A percentile compares a stretch with the other conserved stretches of the same genome.
These are phyloP conservation scores for Lagenidium sp. DNA, from an alignment of 352 stramenopile genomes.

Conservation along the genomic window DNA sequence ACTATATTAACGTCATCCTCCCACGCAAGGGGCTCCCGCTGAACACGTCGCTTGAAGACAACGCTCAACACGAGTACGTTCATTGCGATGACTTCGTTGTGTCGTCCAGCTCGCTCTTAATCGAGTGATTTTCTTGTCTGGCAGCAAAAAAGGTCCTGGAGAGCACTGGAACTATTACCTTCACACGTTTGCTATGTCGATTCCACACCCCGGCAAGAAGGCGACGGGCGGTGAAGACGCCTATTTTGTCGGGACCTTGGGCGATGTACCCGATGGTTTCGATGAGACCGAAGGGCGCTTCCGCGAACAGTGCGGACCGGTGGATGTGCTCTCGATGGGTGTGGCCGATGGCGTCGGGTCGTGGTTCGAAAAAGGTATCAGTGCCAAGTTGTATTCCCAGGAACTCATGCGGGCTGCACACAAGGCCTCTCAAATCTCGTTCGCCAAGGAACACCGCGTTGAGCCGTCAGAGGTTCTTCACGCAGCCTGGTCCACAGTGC, in stretches of 20 bases:
- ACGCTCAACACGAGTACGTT: conserved; percentile 18
- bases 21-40: conserved; percentile 68
- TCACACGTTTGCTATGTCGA: conserved; percentile 65
- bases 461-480: conserved; percentile 59
- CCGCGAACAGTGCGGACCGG: conserved; percentile 34
- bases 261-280: conserved; percentile 12
- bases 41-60: conserved; percentile 44
- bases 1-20: conserved; percentile 85
- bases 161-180: conserved; percentile 53
- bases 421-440: conserved; percentile 48
- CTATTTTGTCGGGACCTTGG: conserved; percentile 85
- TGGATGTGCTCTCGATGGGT: conserved; percentile 86
- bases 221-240: conserved; percentile 87
- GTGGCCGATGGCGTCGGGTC: conserved; percentile 94
- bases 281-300: conserved; percentile 20
- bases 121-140: no score
- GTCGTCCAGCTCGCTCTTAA: no score
- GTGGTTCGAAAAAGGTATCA: conserved; percentile 93
- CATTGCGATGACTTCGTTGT: no score
- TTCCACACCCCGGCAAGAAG: conserved; percentile 68
- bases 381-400: conserved; percentile 52
- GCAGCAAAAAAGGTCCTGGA: neutral
- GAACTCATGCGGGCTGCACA: conserved; percentile 75
- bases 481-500: conserved; percentile 61
- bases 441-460: conserved; percentile 44